phyloP scores from a whole-genome alignment of 495 filamentous ascomycete species.

The Xylaria flabelliformis region DNA sequence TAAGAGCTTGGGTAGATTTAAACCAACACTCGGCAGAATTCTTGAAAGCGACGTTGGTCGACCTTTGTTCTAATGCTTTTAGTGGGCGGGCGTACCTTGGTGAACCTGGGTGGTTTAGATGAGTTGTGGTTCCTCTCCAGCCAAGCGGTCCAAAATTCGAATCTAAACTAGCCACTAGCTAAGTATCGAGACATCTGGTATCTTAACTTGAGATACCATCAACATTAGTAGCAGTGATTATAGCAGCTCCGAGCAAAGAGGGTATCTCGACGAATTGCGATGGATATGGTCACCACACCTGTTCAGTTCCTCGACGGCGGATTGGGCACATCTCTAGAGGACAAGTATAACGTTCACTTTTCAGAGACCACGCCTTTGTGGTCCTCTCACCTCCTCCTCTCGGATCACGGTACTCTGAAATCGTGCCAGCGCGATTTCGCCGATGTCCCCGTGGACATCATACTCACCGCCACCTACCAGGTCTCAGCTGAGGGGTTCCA shows the following conservation, averaged over 20 bases:
- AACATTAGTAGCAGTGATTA: neutral
- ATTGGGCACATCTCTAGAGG: constrained; percentile 69
- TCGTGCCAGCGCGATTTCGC: constrained; percentile 62
- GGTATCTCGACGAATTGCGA: neutral
- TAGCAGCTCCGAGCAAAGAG: neutral
- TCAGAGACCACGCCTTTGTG: constrained; percentile 63
- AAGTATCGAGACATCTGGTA: no score
- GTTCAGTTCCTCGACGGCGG: constrained; percentile 68
- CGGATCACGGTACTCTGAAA: constrained; percentile 54
- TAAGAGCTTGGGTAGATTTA: neutral
- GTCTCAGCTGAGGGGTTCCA: constrained; percentile 60
- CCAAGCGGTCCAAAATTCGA: neutral
- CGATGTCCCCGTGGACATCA: constrained; percentile 60
- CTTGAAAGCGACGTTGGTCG: neutral
- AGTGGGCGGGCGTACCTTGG: neutral
- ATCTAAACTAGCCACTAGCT: neutral
- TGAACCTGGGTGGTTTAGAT: no score
- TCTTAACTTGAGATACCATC: neutral
- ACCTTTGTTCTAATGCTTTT: neutral
- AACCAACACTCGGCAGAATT: neutral
- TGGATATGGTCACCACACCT: constrained; percentile 27
- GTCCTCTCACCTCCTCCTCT: constrained; percentile 68
- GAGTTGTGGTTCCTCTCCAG: neutral
- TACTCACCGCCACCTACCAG: constrained; percentile 72
- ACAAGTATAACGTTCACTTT: constrained; percentile 57